phyloP scores from a whole-genome alignment of 1,284 basidiomycete genomes.

The Singerocomus inundabilis region DNA sequence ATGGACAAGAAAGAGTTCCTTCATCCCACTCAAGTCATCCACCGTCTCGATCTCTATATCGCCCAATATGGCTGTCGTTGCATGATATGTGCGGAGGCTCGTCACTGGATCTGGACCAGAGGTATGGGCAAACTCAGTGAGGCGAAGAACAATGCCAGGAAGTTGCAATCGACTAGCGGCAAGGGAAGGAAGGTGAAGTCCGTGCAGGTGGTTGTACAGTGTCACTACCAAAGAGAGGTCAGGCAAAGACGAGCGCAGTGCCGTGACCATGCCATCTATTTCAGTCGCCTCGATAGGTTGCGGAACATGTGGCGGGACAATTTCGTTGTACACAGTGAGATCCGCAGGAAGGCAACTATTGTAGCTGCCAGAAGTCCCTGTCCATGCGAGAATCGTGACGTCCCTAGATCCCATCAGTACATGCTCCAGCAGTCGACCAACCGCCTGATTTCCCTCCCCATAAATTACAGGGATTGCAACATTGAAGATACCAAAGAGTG shows the following conservation, averaged over 20 bases:
- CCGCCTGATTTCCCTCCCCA: neutral
- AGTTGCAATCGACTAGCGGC: conserved; percentile 4
- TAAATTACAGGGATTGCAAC: neutral
- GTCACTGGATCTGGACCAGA: neutral
- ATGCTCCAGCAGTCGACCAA: neutral
- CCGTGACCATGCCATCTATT: neutral
- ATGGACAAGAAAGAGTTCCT: neutral
- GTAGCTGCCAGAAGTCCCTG: neutral
- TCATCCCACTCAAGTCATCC: neutral
- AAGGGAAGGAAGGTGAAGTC: neutral
- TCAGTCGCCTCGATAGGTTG: neutral
- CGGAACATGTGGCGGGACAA: conserved; percentile 5
- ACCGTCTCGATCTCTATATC: conserved; percentile 7
- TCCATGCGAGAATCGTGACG: neutral
- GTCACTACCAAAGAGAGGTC: neutral
- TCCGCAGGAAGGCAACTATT: conserved; percentile 11
- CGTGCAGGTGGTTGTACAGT: neutral
- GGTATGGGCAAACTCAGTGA: neutral
- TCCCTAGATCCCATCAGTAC: neutral
- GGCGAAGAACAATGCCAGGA: conserved; percentile 7
- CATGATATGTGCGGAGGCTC: neutral
- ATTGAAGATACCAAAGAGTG: neutral
- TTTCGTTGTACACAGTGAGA: conserved; percentile 10
- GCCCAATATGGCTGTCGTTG: neutral
- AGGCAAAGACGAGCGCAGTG: neutral